Evolutionary conservation across 257 asterid species (phyloP), one percentile per base, ranked within the genome.

Genomic region (Primulina tabacum): DNA sequence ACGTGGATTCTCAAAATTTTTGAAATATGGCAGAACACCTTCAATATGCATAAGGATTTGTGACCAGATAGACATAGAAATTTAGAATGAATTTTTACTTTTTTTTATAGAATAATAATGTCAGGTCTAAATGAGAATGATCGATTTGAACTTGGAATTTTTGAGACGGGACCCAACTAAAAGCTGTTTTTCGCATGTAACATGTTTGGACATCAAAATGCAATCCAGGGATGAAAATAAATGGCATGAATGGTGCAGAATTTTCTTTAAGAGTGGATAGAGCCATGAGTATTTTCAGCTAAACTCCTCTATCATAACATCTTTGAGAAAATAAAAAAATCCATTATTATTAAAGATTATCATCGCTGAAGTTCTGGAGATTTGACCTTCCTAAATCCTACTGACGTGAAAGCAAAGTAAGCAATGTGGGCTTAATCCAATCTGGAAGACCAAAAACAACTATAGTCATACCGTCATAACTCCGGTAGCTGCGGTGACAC

Each of bases 401-500:
- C 60, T 29, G 47, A 55, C 35, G 60, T 28, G 38, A 60, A 71
- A 59, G 50, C 60, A 62, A 30, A 67, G 58, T 58, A 32, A 65
- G 53, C 16, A 47, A 43, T 52, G 61, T 7, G 64, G 50, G 18
- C 58, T 37, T 26, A 20, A 52, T 59, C 58, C 69, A 59, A 64
- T 43, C 29, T 11, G 24, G 8, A 75, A 20, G 17, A 61, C 11
- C 21, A 17, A 62, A 40, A 7, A 75, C 24, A 33, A 29, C 7
- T 69, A 73, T 14, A 77, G 67, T 40, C 8, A 8, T 18, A 74
- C 87, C 65, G 89, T 84, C 89, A 84, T 84, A 33, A 84, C 85
- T 64, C 87, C 89, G 55, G 87, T 84, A 55, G 89, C 89, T 12
- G 87, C 87, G 75, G 82, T 79, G 70, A 84, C 87, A 68, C 89